These are phyloP conservation scores for Microbotryomycetes sp. DNA, from an alignment of 1,284 basidiomycete genomes.

Conservation along the genomic window DNA sequence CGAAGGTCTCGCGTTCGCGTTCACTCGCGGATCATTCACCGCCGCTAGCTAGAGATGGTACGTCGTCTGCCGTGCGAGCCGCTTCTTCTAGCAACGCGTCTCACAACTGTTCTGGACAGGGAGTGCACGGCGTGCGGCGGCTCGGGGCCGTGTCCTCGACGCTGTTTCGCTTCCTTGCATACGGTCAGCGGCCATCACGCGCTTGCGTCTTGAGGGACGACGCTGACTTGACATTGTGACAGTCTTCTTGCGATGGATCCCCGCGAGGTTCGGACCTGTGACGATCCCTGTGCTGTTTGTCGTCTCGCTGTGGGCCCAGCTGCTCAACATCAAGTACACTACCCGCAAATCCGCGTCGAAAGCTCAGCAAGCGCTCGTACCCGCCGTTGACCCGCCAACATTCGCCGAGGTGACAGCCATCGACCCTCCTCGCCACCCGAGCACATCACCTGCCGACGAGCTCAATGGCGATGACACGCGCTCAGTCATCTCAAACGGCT, in stretches of 20 bases:
- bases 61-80: too few relatives aligned
- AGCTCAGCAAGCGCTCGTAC: neutral
- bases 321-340: neutral
- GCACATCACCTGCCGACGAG: neutral
- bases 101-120: too few relatives aligned
- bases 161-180: conserved; percentile 14
- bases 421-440: neutral
- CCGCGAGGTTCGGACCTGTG: conserved; percentile 15
- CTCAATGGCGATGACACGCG: neutral
- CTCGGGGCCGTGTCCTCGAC: conserved; percentile 1
- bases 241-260: conserved; percentile 27
- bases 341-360: neutral
- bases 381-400: neutral
- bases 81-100: too few relatives aligned
- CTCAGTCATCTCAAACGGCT: neutral
- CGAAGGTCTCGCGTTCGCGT: too few relatives aligned
- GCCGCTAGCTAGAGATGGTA: too few relatives aligned
- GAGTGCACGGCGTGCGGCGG: neutral
- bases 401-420: neutral
- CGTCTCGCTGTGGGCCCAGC: neutral
- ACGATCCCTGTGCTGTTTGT: neutral
- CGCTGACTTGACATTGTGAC: neutral
- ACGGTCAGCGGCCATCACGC: neutral
- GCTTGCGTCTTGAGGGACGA: too few relatives aligned
- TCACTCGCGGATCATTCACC: too few relatives aligned